Percentiles rank a stretch among this genome's conserved stretches.
Conservation (phyloP, 2,329 filamentous ascomycete species). For the Aspergillus clavatus region DNA sequence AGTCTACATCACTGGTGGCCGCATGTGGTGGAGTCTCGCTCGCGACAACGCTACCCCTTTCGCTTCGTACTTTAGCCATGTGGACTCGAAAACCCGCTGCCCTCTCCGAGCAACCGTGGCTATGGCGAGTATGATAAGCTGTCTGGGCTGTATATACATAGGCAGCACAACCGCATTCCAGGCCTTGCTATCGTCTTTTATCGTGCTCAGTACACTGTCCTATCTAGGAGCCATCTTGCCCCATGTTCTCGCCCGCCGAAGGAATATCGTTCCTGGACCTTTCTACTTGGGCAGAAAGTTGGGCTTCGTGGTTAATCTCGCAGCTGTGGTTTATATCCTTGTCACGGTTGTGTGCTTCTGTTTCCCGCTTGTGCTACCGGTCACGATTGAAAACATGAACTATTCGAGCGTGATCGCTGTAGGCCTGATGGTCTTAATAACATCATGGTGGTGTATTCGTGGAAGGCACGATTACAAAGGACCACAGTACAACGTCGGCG, state of each 20-base stretch:
- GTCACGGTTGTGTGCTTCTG: conserved; percentile 62
- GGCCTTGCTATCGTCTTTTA: conserved; percentile 59
- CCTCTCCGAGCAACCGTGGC: conserved; percentile 55
- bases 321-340: conserved; percentile 55
- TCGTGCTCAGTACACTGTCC: conserved; percentile 52
- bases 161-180: conserved; percentile 63
- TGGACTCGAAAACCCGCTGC: conserved; percentile 46
- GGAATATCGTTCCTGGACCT: conserved; percentile 50
- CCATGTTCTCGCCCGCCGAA: conserved; percentile 46
- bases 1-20: conserved; percentile 52
- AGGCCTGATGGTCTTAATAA: conserved; percentile 32
- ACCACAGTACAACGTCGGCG: conserved; percentile 45
- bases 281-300: conserved; percentile 51
- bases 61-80: conserved; percentile 42
- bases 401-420: conserved; percentile 41
- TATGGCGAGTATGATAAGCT: conserved; percentile 47
- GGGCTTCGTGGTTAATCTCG: conserved; percentile 49
- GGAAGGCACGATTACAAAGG: conserved; percentile 30
- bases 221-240: conserved; percentile 62
- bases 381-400: conserved; percentile 50
- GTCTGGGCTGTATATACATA: conserved; percentile 61
- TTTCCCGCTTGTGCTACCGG: conserved; percentile 50
- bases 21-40: conserved; percentile 58
- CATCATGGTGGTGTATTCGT: conserved; percentile 31
- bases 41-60: conserved; percentile 56